Percentiles rank a stretch among this genome's conserved stretches.
phyloP scores from a whole-genome alignment of 305 asterid species.

The Withania somnifera region DNA sequence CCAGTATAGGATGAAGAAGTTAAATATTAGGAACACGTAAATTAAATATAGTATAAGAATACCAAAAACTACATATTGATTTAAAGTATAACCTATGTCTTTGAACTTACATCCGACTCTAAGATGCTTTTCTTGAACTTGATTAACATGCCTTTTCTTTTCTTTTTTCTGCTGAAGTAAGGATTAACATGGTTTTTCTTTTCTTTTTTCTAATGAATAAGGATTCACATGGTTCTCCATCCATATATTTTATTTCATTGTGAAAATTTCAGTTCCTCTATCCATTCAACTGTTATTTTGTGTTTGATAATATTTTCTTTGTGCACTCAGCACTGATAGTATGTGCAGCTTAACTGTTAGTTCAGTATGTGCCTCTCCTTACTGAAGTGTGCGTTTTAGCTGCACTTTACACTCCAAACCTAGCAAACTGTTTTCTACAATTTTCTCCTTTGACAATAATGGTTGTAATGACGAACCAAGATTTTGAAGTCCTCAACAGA shows the following conservation, averaged over 20 bases:
- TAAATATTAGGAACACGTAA: not conserved
- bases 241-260: not conserved
- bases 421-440: not conserved
- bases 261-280: not conserved
- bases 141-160: not conserved
- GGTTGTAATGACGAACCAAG: not conserved
- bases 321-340: not conserved
- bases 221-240: not conserved
- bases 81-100: not conserved
- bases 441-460: not conserved
- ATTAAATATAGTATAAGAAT: not conserved
- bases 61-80: not conserved
- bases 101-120: not conserved
- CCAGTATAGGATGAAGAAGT: not conserved
- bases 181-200: not conserved
- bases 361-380: not conserved
- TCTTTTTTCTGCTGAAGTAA: not conserved
- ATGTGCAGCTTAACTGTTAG: not conserved
- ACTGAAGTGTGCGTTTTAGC: not conserved
- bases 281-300: not conserved
- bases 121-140: not conserved
- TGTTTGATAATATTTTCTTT: not conserved
- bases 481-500: not conserved
- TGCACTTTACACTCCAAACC: not conserved
- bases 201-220: not conserved